A percentile compares a stretch with the other conserved stretches of the same genome.
These are phyloP conservation scores for Globisporangium iwayamae DNA, from an alignment of 352 stramenopile genomes.

Conservation along the genomic window DNA sequence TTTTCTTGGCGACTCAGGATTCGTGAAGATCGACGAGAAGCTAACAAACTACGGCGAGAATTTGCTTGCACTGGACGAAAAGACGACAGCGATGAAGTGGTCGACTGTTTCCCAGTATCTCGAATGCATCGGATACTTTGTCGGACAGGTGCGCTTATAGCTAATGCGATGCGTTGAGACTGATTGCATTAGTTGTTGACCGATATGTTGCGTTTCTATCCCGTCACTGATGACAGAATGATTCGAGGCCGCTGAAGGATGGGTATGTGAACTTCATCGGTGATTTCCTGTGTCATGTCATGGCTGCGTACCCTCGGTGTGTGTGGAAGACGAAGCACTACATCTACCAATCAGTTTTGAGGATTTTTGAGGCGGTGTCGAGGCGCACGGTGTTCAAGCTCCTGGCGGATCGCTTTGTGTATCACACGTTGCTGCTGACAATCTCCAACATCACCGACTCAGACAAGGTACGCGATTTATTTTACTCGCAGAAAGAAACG, in stretches of 20 bases:
- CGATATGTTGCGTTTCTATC: background rate
- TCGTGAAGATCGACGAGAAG: constrained; percentile 67
- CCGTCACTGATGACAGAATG: constrained; percentile 15
- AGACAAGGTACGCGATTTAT: constrained; percentile 5
- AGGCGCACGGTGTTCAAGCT: constrained; percentile 32
- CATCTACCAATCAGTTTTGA: constrained; percentile 50
- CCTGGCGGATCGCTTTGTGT: constrained; percentile 49
- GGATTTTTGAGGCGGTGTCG: constrained; percentile 38
- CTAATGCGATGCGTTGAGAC: background rate
- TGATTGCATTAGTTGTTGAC: background rate
- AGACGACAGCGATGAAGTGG: constrained; percentile 51
- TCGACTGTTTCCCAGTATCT: constrained; percentile 51
- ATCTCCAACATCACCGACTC: constrained; percentile 59
- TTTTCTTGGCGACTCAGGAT: constrained; percentile 48
- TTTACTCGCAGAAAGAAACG: background rate
- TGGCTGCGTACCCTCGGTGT: constrained; percentile 60
- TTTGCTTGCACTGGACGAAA: constrained; percentile 51
- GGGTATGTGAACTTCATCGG: constrained; percentile 51
- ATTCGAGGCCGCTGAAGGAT: constrained; percentile 30
- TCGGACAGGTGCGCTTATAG: constrained; percentile 37
- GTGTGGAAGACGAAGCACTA: constrained; percentile 55
- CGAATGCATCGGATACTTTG: constrained; percentile 54
- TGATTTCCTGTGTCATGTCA: constrained; percentile 53
- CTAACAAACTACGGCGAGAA: constrained; percentile 68
- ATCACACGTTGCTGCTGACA: constrained; percentile 58